Base-by-base conservation (phyloP, 495 filamentous ascomycete genomes). In the Xylaria flabelliformis region DNA sequence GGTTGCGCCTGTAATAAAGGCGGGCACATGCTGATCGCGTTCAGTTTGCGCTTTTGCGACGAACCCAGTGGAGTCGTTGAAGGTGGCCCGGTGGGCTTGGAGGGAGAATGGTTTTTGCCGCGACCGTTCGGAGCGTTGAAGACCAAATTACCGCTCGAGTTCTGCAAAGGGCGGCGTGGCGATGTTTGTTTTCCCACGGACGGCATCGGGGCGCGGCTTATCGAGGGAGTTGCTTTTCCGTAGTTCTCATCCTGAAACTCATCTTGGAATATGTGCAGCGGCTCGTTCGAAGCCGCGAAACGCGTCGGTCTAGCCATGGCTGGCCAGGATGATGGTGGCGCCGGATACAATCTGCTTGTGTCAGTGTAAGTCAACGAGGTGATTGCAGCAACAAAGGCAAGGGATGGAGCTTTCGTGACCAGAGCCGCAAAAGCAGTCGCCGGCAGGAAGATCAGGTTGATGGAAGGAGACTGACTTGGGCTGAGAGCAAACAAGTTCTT, bases 11-110 rank as follows among this genome's bases (percentile, higher is more conserved):
- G 84, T 67, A 86, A 82, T 70, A 81, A 78, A 24, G 94, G 94
- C 4, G 93, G 93, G 64, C 90, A 90, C 80, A 97, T 93, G 58
- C 90, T 87, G 67, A 94, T 82, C 71, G 83, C 79, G 76, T 89
- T 87, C 66, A 91, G 81, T 48, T 82, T 84, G 67, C 82, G 78
- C 53, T 76, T 78, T 79, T 82, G 83, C 76, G 76, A 80, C 63
- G 77, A 82, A 46, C 79, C 85, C 79, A 78, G 80, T 74, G 83
- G 78, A 19, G 83, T 76, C 46, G 81, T 77, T 19, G 77, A 74
- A 32, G 74, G 73, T 71, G 80, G 80, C n/a, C 81, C 73, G 44
- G 80, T 76, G 26, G 78, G 53, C 74, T 90, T 90, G 71, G 81
- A 80, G 3, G 92, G 91, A 24, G 91, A 93, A 70, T 86, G 84